Base-by-base conservation (phyloP, 208 protist genomes). In the Leishmania mexicana region DNA sequence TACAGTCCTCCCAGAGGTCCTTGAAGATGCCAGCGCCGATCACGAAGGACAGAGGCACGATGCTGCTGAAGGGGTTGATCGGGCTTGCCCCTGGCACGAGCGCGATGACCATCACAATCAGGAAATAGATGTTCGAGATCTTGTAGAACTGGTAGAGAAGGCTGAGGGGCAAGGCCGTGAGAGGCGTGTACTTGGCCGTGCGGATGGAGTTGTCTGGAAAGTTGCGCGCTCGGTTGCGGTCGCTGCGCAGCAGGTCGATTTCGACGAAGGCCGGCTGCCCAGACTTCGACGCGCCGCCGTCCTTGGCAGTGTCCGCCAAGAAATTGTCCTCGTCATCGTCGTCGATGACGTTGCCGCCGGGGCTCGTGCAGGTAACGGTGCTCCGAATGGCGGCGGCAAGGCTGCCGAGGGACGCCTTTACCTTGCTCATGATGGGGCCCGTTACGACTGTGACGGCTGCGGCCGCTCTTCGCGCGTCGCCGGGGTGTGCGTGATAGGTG, bases 91-190 rank as follows among this genome's bases (percentile, higher is more conserved):
- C 89, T 15, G 97, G 97, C 75, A 99, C 90, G 6, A 98, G 78
- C 13, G 94, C 83, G 60, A 99, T 83, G 40, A 98, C 82, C 75
- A 95, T 95, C 28, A 98, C 91, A 10, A 99, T 60, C 11, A 99
- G 78, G 83, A 99, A 99, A 85, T 98, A 99, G 15, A 97, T 79
- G 86, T 99, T 99, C 2, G 94, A 94, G 45, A 98, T 86, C 82
- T 92, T 92, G 73, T 89, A 88, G 76, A 98, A 98, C 85, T 99
- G 97, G 54, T 90, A 96, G 24, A 96, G 75, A 38, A 96, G 75
- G 79, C 81, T 88, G 19, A 89, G 78, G 17, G 98, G 97, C 38
- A 99, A 74, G 17, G 75, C 80, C 4, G 87, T 90, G 45, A 87
- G 53, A 45, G 86, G 71, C 35, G 87, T 95, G 81, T 97, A 97